These are phyloP conservation scores for Wallacemonas sp. DNA, from an alignment of 208 protist species.

Conservation along the genomic window DNA sequence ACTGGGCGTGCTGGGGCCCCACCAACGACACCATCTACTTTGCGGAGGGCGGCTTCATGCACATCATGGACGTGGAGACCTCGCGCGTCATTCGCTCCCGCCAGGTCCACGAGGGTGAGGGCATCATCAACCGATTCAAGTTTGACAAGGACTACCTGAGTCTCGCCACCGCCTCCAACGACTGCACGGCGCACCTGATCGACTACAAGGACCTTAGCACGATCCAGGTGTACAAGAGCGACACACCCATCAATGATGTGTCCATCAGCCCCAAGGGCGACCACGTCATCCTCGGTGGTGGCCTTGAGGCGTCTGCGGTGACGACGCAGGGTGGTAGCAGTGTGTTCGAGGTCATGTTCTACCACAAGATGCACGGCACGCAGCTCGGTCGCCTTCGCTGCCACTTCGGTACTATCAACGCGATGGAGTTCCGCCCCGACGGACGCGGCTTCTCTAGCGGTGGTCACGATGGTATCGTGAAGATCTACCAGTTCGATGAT, in stretches of 20 bases:
- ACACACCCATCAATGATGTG: conserved; percentile 96
- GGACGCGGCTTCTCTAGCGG: conserved; percentile 92
- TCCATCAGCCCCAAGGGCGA: conserved; percentile 92
- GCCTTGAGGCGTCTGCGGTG: conserved; percentile 95
- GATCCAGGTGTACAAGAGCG: conserved; percentile 96
- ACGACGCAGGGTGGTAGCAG: conserved; percentile 90
- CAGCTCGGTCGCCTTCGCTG: conserved; percentile 95
- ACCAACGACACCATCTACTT: conserved; percentile 96
- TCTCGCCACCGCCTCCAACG: conserved; percentile 93
- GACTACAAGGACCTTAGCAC: conserved; percentile 92
- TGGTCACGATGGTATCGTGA: conserved; percentile 96
- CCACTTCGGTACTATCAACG: conserved; percentile 99
- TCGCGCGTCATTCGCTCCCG: conserved; percentile 71
- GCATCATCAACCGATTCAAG: conserved; percentile 85
- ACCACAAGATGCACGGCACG: conserved; percentile 94
- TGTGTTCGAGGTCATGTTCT: conserved; percentile 97
- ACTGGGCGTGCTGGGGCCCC: conserved; percentile 94
- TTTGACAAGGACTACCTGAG: conserved; percentile 90
- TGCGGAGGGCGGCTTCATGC: conserved; percentile 90
- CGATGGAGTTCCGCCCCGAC: conserved; percentile 95
- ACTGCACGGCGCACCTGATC: conserved; percentile 94
- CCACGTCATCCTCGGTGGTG: conserved; percentile 96
- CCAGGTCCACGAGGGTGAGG: conserved; percentile 56
- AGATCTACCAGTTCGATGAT: conserved; percentile 94
- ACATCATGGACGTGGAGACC: conserved; percentile 92